phyloP scores from a whole-genome alignment of 257 asterid genomes.

The Misopates orontium region DNA sequence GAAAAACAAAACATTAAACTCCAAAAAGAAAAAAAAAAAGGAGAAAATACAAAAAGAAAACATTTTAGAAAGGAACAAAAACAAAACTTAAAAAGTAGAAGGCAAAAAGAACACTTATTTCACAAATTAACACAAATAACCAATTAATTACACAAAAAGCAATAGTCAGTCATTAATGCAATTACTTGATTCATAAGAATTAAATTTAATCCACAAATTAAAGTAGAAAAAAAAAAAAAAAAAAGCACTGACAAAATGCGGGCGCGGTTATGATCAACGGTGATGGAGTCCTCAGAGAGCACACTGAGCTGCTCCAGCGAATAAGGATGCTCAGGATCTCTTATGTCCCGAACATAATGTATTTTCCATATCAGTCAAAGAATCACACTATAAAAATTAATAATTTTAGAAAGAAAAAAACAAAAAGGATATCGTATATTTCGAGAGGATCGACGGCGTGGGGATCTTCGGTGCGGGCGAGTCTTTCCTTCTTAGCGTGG shows the following conservation, averaged over 20 bases:
- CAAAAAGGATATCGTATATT: conserved; percentile 81
- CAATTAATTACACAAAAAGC: too few relatives aligned
- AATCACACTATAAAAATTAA: background rate
- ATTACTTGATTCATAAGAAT: background rate
- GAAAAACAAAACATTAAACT: too few relatives aligned
- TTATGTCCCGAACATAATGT: conserved; percentile 81
- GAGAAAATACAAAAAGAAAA: too few relatives aligned
- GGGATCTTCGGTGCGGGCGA: conserved; percentile 52
- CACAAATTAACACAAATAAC: too few relatives aligned
- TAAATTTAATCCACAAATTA: background rate
- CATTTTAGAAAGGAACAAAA: too few relatives aligned
- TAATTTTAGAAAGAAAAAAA: background rate
- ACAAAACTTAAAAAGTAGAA: too few relatives aligned
- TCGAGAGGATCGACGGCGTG: conserved; percentile 90
- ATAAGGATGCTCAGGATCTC: conserved; percentile 98
- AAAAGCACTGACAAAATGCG: conserved; percentile 65
- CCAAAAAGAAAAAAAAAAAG: too few relatives aligned
- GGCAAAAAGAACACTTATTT: too few relatives aligned
- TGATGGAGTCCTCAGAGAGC: conserved; percentile 80
- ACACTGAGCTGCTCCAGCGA: conserved; percentile 92
- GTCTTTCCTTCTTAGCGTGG: conserved; percentile 79
- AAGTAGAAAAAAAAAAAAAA: background rate
- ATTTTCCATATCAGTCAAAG: conserved; percentile 50
- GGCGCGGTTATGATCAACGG: conserved; percentile 81
- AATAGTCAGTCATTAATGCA: too few relatives aligned